Base-by-base conservation (phyloP, 163 green algal species). In the Prototheca stagnorum region DNA sequence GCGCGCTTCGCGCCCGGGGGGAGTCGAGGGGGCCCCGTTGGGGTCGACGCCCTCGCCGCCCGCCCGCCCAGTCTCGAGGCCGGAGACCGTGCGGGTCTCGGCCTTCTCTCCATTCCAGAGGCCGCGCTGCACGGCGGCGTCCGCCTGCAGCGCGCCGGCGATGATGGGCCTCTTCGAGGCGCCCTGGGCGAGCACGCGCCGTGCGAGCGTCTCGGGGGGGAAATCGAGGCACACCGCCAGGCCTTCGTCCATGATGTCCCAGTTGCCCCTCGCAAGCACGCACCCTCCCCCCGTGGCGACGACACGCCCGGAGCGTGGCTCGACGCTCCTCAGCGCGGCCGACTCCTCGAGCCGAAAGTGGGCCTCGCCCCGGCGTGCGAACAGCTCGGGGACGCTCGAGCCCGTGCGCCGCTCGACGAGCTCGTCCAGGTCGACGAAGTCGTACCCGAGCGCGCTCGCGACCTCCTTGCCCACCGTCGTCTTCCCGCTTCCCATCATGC, bases 401-500 rank as follows among this genome's bases (percentile, higher is more conserved):
- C 53, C 70, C 44, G 36, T 63, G 46, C 64, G 72, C 57, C 58
- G 57, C 71, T 77, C 64, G 39, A 75, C 81, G 44, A 50, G 20
- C 62, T 26, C 81, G 57, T 94, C 81, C 15, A 71, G 79, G 70
- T 96, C 86, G 35, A 94, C 82, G 52, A 87, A 88, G 4, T 57
- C 74, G 65, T 95, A 96, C 28, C 73, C 67, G 16, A 97, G 72
- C 3, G 74, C 78, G 47, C 83, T 74, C 22, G 71, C 68, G 17
- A 96, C 51, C 44, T 93, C 74, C 47, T 77, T 77, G 39, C 87
- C 87, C 16, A 92, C 73, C 1, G 82, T 93, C 34, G 65, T 80
- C 72, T 97, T 95, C 24, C 87, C 87, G 49, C 71, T 89, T 50
- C 88, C 88, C 88, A 98, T 98, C 88, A 98, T 97, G 53, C 88